Conservation (phyloP, 2,329 filamentous ascomycete genomes). For the Colletotrichum euphorbiae region DNA sequence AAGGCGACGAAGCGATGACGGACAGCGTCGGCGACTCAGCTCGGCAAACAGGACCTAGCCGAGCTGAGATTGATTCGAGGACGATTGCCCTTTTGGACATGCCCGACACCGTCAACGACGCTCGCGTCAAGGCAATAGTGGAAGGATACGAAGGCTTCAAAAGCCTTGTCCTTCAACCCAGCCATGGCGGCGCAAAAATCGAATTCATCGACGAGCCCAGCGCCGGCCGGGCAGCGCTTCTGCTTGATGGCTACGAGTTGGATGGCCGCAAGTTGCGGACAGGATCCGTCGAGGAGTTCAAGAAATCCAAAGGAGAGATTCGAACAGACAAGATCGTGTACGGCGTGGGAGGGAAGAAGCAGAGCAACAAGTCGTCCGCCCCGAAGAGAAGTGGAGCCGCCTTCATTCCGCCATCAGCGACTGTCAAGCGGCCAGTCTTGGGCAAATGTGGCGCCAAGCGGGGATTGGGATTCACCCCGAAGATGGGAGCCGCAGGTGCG, state of each 20-base stretch:
- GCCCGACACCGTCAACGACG: constrained; percentile 92
- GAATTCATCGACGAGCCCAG: constrained; percentile 79
- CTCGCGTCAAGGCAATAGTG: constrained; percentile 79
- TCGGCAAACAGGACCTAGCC: constrained; percentile 46
- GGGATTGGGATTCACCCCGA: constrained; percentile 57
- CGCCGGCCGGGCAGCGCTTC: constrained; percentile 77
- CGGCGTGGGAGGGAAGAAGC: constrained; percentile 46
- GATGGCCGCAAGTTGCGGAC: constrained; percentile 65
- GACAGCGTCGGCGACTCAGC: constrained; percentile 44
- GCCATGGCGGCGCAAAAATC: constrained; percentile 86
- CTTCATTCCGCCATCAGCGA: constrained; percentile 59
- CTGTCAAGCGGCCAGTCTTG: constrained; percentile 56
- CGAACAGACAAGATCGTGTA: constrained; percentile 56
- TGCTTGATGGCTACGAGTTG: constrained; percentile 67
- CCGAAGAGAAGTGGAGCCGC: constrained; percentile 42
- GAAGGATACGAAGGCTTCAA: constrained; percentile 77
- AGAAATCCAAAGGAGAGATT: constrained; percentile 60
- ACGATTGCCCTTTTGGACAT: constrained; percentile 87
- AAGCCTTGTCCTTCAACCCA: constrained; percentile 82
- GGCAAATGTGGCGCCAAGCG: constrained; percentile 54
- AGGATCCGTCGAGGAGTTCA: constrained; percentile 66
- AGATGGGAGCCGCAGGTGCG: constrained; percentile 41
- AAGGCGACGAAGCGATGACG: constrained; percentile 55
- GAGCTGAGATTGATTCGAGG: constrained; percentile 68
- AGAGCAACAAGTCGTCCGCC: constrained; percentile 42